These are phyloP conservation scores for Trichoderma atrobrunneum DNA, from an alignment of 2,329 filamentous ascomycete genomes.

Conservation along the genomic window DNA sequence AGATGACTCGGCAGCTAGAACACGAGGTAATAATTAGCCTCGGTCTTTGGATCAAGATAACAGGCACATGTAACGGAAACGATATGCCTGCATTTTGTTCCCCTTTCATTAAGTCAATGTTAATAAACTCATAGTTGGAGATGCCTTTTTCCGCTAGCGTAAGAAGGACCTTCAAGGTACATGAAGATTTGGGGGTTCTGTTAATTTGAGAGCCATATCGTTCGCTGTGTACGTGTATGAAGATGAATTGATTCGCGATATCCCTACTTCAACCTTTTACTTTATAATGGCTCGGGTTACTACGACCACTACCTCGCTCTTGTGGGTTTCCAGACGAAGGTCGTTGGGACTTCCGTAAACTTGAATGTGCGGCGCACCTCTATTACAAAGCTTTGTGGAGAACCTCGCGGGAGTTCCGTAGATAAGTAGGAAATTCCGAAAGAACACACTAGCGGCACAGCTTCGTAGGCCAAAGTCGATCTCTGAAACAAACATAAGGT, in stretches of 20 bases:
- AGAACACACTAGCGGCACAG: too few relatives aligned
- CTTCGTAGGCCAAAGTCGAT: too few relatives aligned
- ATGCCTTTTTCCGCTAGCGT: background rate
- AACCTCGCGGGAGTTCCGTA: background rate
- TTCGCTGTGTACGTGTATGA: background rate
- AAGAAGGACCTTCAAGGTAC: background rate
- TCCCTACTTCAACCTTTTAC: background rate
- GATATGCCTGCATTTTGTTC: background rate
- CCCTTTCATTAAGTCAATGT: background rate
- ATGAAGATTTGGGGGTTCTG: background rate
- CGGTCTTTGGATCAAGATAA: background rate
- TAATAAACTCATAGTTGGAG: background rate
- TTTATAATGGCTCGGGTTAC: background rate
- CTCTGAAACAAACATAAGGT: too few relatives aligned
- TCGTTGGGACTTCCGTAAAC: background rate
- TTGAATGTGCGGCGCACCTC: background rate
- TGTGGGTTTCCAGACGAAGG: background rate
- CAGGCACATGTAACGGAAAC: too few relatives aligned
- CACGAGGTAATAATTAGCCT: background rate
- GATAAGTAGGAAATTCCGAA: background rate
- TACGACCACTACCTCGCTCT: background rate
- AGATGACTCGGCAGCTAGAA: background rate
- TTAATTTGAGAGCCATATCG: background rate
- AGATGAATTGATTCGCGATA: background rate
- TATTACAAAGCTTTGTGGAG: background rate